Evolutionary conservation across 2,329 filamentous ascomycete genomes (phyloP), one percentile per base, ranked within the genome.

Genomic region (Phaeosphaeria sp.): DNA sequence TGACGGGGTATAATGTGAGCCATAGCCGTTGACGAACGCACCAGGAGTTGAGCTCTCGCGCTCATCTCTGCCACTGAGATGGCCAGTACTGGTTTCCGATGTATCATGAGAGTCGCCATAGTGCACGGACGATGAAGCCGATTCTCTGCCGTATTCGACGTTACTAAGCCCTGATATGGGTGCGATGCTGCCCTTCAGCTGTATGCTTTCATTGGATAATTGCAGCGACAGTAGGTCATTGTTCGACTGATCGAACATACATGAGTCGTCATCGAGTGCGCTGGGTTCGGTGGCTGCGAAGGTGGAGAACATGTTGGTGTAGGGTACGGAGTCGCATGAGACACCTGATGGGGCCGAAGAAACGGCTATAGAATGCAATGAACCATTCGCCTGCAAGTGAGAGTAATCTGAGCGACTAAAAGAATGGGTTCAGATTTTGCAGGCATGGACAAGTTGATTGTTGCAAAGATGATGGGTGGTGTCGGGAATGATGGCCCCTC

Each of bases 111-210:
- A 61, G 56, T 78, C 74, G 56, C 72, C 72, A 53, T 74, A 74
- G 59, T 78, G 76, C 65, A 75, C 69, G 62, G 77, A 78, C 57
- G 77, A 78, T 57, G 73, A 64, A 55, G 68, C 71, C 25, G 77
- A 78, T 65, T 78, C 76, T 66, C 72, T 71, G 53, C 64, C 65
- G 71, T 77, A 78, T 56, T 67, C 74, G 56, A 77, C 59, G 63
- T 70, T 70, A 65, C 74, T 70, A 67, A 77, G 72, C 59, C 67
- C 69, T 52, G 70, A 56, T 59, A 76, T 73, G 30, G 72, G 61
- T 59, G 66, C 63, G 47, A 69, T 66, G 51, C 67, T 62, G 53
- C 63, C 61, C 64, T 77, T 78, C 56, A 77, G 54, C 61, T 74
- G 66, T 57, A 69, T 67, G 60, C 58, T 67, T 60, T 74, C 72